Evolutionary conservation across 495 filamentous ascomycete species (phyloP), one percentile per base, ranked within the genome.

Genomic region (Acidiella bohemica): DNA sequence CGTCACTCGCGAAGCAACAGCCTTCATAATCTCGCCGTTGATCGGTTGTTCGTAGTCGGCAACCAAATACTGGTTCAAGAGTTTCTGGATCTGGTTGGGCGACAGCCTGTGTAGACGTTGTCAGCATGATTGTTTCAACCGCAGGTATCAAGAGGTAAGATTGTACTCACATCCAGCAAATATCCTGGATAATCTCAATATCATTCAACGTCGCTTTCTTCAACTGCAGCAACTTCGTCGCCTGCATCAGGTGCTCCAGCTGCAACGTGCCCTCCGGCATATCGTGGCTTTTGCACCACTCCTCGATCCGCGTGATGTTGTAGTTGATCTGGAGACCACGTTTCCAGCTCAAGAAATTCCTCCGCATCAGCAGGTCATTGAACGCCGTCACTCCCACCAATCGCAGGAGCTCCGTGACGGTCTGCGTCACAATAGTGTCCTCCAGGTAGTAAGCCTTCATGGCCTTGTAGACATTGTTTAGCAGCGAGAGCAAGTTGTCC

Each of bases 281-380:
- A 53, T 96, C 92, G 60, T 99, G 92, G 55, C 86, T 93, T 73
- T 99, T 99, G 64, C 92, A 99, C 92, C 92, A 99, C 64, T 99
- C 92, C 61, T 99, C 92, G 41, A 99, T 96, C 22, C 92, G 75
- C 18, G 92, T 99, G 57, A 99, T 99, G 63, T 99, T 96, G 68
- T 99, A 99, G 63, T 99, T 99, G 64, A 99, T 99, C 66, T 99
- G 92, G 33, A 99, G 68, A 42, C 92, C 92, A 58, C 92, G 81
- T 67, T 99, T 99, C 92, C 92, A 99, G 11, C 87, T 94, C 40
- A 99, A 74, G 73, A 99, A 99, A 60, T 95, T 95, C 45, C 92
- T 74, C 39, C 92, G 74, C 85, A 99, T 93, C 30, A 99, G 73
- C 34, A 99, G 71, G 58, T 99, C 92, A 59, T 99, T 99, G 65